phyloP scores from a whole-genome alignment of 1,139 yeast species.

The Taphrina sp. region DNA sequence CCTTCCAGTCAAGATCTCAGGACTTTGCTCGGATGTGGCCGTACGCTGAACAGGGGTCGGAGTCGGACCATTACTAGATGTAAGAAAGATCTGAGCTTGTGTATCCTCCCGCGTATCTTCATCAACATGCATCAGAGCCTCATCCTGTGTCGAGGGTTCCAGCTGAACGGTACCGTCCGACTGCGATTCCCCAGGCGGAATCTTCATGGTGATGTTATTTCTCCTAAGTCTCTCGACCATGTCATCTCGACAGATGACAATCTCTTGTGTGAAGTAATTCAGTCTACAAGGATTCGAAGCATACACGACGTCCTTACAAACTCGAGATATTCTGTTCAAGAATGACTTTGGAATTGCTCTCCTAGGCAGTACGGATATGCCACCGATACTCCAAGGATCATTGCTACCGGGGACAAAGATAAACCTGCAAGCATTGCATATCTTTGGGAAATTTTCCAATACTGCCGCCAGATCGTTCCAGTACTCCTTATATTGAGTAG shows the following conservation, averaged over 20 bases:
- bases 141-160: slow-evolving; percentile 21
- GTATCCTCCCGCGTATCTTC: slow-evolving; percentile 31
- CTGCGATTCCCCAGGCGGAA: background rate
- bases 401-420: slow-evolving; percentile 81
- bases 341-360: slow-evolving; percentile 67
- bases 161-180: background rate
- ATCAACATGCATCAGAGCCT: slow-evolving; percentile 3
- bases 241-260: slow-evolving; percentile 71
- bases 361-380: slow-evolving; percentile 68
- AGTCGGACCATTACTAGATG: slow-evolving; percentile 7
- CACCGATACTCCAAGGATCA: slow-evolving; percentile 89
- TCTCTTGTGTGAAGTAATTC: slow-evolving; percentile 74
- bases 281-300: slow-evolving; percentile 75
- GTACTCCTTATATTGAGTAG: slow-evolving; percentile 55
- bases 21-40: slow-evolving; percentile 6
- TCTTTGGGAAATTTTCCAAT: slow-evolving; percentile 52
- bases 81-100: slow-evolving; percentile 28
- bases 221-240: slow-evolving; percentile 66
- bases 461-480: slow-evolving; percentile 62
- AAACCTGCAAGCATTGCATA: slow-evolving; percentile 52
- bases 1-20: slow-evolving; percentile 4
- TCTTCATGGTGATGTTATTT: slow-evolving; percentile 51
- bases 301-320: slow-evolving; percentile 67
- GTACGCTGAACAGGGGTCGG: background rate
- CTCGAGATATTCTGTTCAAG: slow-evolving; percentile 61